Evolutionary conservation across 805 yeast species (phyloP).

Genomic region (Lipomyces kockii): DNA sequence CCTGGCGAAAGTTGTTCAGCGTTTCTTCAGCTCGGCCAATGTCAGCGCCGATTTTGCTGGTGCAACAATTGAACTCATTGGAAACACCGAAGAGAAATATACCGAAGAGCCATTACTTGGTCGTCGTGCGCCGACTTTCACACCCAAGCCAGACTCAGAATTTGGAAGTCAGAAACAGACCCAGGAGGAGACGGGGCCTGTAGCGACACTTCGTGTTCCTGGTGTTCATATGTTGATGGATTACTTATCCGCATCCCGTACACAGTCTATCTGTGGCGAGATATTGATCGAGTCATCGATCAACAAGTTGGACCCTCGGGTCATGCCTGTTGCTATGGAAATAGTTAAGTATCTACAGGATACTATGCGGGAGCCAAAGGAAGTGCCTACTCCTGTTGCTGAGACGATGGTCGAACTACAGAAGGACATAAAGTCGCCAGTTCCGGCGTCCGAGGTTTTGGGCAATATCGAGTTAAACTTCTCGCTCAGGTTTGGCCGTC

Average conservation of each 20-base stretch:
- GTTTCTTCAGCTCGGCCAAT: constrained; percentile 21
- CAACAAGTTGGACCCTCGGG: constrained; percentile 69
- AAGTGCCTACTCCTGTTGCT: neutral
- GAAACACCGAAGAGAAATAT: constrained; percentile 29
- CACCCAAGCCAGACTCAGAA: constrained; percentile 7
- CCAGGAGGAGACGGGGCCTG: constrained; percentile 8
- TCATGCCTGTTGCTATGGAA: constrained; percentile 77
- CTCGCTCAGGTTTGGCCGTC: constrained; percentile 70
- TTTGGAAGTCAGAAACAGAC: neutral
- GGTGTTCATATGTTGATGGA: constrained; percentile 34
- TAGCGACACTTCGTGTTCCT: constrained; percentile 37
- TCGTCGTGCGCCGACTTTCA: constrained; percentile 2
- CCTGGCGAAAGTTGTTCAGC: neutral
- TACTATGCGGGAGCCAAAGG: constrained; percentile 47
- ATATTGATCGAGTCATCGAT: constrained; percentile 69
- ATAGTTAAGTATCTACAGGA: constrained; percentile 56
- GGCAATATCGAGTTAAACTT: constrained; percentile 63
- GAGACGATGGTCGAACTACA: neutral
- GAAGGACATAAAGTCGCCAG: neutral
- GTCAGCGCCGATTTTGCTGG: constrained; percentile 31
- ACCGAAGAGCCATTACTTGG: constrained; percentile 24
- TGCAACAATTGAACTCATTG: constrained; percentile 29
- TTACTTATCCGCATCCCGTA: constrained; percentile 14
- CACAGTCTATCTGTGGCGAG: constrained; percentile 56
- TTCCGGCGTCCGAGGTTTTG: constrained; percentile 46